Evolutionary conservation across 78 protist genomes (phyloP).

Genomic region (Monocercomonoides exilis): DNA sequence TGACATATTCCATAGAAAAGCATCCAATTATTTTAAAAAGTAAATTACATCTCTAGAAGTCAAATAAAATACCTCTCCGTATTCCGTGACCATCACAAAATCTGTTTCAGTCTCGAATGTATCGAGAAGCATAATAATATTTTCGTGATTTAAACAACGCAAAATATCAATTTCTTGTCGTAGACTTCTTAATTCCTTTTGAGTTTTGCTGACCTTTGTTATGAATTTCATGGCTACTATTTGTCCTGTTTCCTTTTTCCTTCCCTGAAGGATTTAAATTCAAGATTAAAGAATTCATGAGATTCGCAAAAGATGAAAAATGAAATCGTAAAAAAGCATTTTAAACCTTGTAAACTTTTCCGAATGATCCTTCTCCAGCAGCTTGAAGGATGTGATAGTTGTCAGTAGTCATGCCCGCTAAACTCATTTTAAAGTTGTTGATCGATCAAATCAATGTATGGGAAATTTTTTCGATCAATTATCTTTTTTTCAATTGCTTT

Average conservation of each 20-base stretch:
- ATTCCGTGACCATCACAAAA: slow-evolving; percentile 65
- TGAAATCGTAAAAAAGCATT: neutral
- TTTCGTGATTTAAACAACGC: slow-evolving; percentile 51
- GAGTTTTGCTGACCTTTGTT: slow-evolving; percentile 54
- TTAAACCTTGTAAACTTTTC: slow-evolving; percentile 63
- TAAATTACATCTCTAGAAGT: neutral
- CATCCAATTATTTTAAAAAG: neutral
- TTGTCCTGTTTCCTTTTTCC: slow-evolving; percentile 50
- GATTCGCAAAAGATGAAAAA: neutral
- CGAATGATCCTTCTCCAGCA: slow-evolving; percentile 81
- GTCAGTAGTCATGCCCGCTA: neutral
- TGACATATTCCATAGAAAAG: neutral
- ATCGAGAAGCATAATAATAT: slow-evolving; percentile 66
- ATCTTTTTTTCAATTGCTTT: neutral
- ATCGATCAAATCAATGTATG: neutral
- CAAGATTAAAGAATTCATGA: neutral
- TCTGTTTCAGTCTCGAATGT: slow-evolving; percentile 57
- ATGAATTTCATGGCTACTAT: slow-evolving; percentile 71
- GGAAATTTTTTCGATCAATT: neutral
- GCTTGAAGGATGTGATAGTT: slow-evolving; percentile 40
- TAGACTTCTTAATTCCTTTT: slow-evolving; percentile 46
- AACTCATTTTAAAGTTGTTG: neutral
- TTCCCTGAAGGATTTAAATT: slow-evolving; percentile 30
- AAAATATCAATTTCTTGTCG: slow-evolving; percentile 65
- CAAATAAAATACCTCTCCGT: neutral